Percentiles rank a stretch among this genome's conserved stretches.
Evolutionary conservation across 352 stramenopile genomes (phyloP).

Genomic region (Phytophthora crassamura): DNA sequence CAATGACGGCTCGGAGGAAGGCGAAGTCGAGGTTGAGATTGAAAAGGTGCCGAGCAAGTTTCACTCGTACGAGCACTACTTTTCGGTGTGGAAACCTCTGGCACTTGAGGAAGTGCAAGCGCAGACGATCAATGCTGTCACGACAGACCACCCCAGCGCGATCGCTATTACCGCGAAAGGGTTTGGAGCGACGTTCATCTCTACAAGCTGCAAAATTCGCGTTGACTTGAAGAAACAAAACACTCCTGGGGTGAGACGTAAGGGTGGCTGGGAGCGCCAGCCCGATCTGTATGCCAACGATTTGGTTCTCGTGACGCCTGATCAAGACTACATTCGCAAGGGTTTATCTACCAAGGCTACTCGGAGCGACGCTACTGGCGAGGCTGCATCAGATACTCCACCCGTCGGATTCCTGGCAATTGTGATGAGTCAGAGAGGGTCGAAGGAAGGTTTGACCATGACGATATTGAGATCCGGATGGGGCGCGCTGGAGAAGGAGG

Average conservation of each 20-base stretch:
- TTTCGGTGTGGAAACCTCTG: constrained; percentile 89
- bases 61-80: constrained; percentile 88
- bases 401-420: constrained; percentile 74
- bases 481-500: constrained; percentile 53
- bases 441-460: constrained; percentile 80
- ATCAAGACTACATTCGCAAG: constrained; percentile 62
- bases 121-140: constrained; percentile 81
- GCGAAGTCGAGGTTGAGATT: constrained; percentile 71
- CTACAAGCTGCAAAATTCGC: constrained; percentile 73
- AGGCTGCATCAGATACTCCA: constrained; percentile 9
- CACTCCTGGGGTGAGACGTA: constrained; percentile 30
- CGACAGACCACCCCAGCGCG: constrained; percentile 61
- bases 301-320: constrained; percentile 73
- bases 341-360: constrained; percentile 27
- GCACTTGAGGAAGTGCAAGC: constrained; percentile 90
- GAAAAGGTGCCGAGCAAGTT: constrained; percentile 86
- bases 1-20: constrained; percentile 82
- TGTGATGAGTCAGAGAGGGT: constrained; percentile 66
- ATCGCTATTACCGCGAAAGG: constrained; percentile 56
- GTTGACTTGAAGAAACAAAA: constrained; percentile 65
- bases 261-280: constrained; percentile 41
- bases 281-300: constrained; percentile 78
- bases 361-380: constrained; percentile 22
- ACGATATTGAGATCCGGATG: constrained; percentile 64
- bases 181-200: constrained; percentile 63